These are phyloP conservation scores for Furcasterigmium sp. DNA, from an alignment of 2,329 filamentous ascomycete species.

Conservation along the genomic window DNA sequence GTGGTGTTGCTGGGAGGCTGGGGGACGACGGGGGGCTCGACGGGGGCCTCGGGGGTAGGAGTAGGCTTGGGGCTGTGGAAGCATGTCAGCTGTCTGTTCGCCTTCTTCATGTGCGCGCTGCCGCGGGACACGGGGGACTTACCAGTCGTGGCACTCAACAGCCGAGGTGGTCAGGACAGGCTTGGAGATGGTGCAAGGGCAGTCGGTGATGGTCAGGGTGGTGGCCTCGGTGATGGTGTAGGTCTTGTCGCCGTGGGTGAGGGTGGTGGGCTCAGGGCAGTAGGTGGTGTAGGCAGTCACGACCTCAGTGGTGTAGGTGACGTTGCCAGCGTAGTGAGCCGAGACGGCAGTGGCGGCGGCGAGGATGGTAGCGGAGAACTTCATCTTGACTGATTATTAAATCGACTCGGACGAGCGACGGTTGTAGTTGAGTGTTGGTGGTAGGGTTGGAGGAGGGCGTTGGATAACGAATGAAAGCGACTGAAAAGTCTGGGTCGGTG, in stretches of 20 bases:
- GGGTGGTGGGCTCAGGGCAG: constrained; percentile 62
- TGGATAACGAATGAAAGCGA: constrained; percentile 54
- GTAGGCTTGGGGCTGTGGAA: constrained; percentile 8
- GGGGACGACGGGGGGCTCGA: constrained; percentile 13
- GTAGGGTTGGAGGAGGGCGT: constrained; percentile 22
- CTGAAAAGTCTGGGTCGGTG: constrained; percentile 46
- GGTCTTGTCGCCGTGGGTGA: constrained; percentile 60
- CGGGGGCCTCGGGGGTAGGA: constrained; percentile 11
- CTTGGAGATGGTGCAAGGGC: constrained; percentile 64
- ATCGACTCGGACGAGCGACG: constrained; percentile 22
- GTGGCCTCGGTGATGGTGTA: constrained; percentile 66
- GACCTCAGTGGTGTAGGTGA: constrained; percentile 59
- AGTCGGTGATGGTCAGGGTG: constrained; percentile 66
- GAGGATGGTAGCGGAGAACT: constrained; percentile 53
- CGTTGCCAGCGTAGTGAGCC: constrained; percentile 32
- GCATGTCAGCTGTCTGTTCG: constrained; percentile 7
- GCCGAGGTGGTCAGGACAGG: constrained; percentile 47
- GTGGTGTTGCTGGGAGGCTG: constrained; percentile 22
- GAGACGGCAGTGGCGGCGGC: constrained; percentile 44
- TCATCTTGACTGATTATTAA: constrained; percentile 54
- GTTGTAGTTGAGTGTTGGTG: constrained; percentile 16
- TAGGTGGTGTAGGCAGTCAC: constrained; percentile 64
- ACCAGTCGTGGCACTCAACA: constrained; percentile 51
- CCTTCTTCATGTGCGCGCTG: not conserved
- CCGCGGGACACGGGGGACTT: constrained; percentile 11